Evolutionary conservation across 208 protist genomes (phyloP), one percentile per base, ranked within the genome.

Genomic region (Angomonas desouzai): DNA sequence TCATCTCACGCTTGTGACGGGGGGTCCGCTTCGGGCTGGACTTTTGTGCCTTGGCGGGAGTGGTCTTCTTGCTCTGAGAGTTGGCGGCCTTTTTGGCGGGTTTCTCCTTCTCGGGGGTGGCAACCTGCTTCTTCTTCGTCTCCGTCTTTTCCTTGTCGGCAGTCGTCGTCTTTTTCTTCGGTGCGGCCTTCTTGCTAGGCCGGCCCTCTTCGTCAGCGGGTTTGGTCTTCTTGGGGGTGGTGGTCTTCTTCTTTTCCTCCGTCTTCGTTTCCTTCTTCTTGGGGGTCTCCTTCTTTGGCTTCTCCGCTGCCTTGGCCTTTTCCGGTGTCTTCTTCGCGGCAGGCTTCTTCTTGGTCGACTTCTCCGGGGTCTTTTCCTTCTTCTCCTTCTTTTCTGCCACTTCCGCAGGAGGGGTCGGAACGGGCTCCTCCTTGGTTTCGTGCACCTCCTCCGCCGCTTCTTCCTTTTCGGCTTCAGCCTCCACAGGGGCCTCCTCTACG

Each of bases 201-300:
- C 1, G 11, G n/a, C 30, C 34, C 22, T 10, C 36, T 30, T 33
- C 58, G 11, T 64, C 23, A 2, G 3, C 45, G 2, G 25, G 20
- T 9, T 9, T 36, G 40, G 40, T 36, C 36, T 49, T 53, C 4
- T 38, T 34, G 4, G 32, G 13, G 10, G n/a, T 58, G 16, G 53
- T 34, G 53, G n/a, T 23, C 20, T 30, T 28, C 55, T 61, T 61
- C 22, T 48, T 49, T 22, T 3, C 36, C 33, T 3, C 45, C 28
- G 13, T 62, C 57, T 48, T 62, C 40, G 1, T 18, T 22, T 20
- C 18, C n/a, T 29, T 47, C 28, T 43, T 30, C 13, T 4, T 13
- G 16, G 6, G 10, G 3, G 29, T 22, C n/a, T 62, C 45, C 40
- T 62, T 48, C 57, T 62, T 62, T 40, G 30, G 11, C 36, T 43